Base-by-base conservation (phyloP, 2,329 filamentous ascomycete species). In the Verruconis gallopava region DNA sequence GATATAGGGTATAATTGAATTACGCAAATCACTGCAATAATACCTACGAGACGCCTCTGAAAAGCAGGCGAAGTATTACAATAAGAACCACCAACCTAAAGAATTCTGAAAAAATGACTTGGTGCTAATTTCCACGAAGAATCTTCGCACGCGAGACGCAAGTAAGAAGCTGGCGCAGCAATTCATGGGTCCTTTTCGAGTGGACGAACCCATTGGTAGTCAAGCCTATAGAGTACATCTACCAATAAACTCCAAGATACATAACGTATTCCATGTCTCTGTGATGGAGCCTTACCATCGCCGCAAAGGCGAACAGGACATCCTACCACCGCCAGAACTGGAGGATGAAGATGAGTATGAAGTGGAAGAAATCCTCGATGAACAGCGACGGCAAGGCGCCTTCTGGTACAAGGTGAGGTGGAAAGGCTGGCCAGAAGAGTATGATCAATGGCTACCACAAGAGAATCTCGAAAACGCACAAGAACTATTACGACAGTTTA, bases 261-360 rank as follows among this genome's bases (percentile, higher is more conserved):
- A 39, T 14, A 20, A 20, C 3, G 37, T 39, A 3, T 39, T 39
- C 22, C n/a, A 39, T 13, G n/a, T n/a, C n/a, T n/a, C n/a, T n/a
- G n/a, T n/a, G n/a, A n/a, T n/a, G n/a, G n/a, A n/a, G n/a, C n/a
- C n/a, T n/a, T n/a, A n/a, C n/a, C n/a, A n/a, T n/a, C n/a, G n/a
- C n/a, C n/a, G n/a, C n/a, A n/a, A n/a, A n/a, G n/a, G n/a, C n/a
- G n/a, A n/a, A n/a, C n/a, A n/a, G n/a, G n/a, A n/a, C n/a, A n/a
- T n/a, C n/a, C n/a, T n/a, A n/a, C n/a, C n/a, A n/a, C n/a, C n/a
- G n/a, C n/a, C n/a, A n/a, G n/a, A n/a, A n/a, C n/a, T n/a, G n/a
- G n/a, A n/a, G n/a, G n/a, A n/a, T n/a, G n/a, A n/a, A n/a, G n/a
- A n/a, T n/a, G n/a, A n/a, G n/a, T n/a, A n/a, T n/a, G n/a, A n/a